Conservation (phyloP, 1,284 basidiomycete species). For the Neolentinus lepideus region DNA sequence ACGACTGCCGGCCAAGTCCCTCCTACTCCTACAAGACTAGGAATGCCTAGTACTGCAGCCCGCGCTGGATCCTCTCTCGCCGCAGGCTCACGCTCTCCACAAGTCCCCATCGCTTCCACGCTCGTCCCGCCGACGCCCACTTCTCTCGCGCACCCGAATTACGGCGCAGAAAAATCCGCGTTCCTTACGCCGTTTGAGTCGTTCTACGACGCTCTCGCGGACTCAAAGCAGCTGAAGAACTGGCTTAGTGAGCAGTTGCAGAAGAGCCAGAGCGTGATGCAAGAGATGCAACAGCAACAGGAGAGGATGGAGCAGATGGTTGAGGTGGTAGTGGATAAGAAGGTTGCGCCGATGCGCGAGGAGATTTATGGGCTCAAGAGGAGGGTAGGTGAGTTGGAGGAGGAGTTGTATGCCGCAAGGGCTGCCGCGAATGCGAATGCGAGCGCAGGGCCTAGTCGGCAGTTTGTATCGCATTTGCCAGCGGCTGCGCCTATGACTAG, state of each 20-base stretch:
- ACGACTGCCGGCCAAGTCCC: constrained; percentile 49
- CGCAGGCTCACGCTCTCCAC: constrained; percentile 37
- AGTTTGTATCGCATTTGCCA: background rate
- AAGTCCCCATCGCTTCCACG: constrained; percentile 49
- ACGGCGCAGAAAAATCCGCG: constrained; percentile 56
- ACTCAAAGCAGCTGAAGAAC: constrained; percentile 63
- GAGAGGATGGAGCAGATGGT: constrained; percentile 53
- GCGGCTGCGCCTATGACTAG: background rate
- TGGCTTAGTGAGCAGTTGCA: constrained; percentile 70
- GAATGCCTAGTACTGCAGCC: constrained; percentile 27
- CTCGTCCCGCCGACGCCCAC: constrained; percentile 63
- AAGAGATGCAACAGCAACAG: constrained; percentile 40
- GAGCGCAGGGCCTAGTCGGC: constrained; percentile 16
- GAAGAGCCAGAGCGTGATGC: constrained; percentile 46
- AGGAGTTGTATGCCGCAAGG: constrained; percentile 33
- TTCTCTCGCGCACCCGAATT: constrained; percentile 48
- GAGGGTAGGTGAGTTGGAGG: constrained; percentile 52
- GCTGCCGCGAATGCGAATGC: constrained; percentile 25
- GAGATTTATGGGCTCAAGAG: constrained; percentile 50
- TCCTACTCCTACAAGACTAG: constrained; percentile 63
- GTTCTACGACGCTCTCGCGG: constrained; percentile 73
- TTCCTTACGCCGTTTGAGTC: constrained; percentile 72
- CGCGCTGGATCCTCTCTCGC: constrained; percentile 16
- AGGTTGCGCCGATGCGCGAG: constrained; percentile 42
- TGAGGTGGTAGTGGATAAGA: constrained; percentile 49